phyloP scores from a whole-genome alignment of 768 basidiomycete species.

The Ramaria sp. region DNA sequence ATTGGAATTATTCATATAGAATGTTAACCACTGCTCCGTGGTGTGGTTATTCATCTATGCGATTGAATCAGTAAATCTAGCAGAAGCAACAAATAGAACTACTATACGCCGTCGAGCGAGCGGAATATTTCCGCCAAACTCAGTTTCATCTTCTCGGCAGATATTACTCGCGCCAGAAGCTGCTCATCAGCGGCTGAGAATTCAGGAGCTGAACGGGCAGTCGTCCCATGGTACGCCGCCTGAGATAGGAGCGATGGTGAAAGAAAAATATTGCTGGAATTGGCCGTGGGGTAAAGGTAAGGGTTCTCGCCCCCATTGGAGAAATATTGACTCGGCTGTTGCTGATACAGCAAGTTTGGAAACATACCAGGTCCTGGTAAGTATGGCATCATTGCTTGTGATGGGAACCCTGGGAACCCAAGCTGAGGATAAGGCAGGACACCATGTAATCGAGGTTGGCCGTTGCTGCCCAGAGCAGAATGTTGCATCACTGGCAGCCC shows the following conservation, averaged over 20 bases:
- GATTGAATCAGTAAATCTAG: neutral
- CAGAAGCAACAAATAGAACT: neutral
- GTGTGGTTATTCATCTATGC: neutral
- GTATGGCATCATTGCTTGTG: no score
- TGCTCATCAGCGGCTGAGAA: neutral
- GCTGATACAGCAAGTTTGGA: no score
- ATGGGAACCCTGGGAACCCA: no score
- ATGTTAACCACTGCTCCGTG: neutral
- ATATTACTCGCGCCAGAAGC: neutral
- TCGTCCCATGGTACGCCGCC: neutral
- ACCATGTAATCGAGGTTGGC: no score
- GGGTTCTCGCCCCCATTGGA: no score
- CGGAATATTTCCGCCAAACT: neutral
- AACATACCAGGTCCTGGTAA: no score
- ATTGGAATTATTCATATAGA: neutral
- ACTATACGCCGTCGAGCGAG: neutral
- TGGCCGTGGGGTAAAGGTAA: no score
- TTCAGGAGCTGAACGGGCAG: no score
- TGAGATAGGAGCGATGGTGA: neutral
- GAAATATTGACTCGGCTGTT: no score
- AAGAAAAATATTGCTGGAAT: neutral
- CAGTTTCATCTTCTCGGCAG: neutral
- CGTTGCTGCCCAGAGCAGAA: no score
- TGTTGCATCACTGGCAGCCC: neutral
- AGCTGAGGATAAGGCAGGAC: no score